Evolutionary conservation across 2,329 filamentous ascomycete species (phyloP).

Genomic region (Septoria petroselini): DNA sequence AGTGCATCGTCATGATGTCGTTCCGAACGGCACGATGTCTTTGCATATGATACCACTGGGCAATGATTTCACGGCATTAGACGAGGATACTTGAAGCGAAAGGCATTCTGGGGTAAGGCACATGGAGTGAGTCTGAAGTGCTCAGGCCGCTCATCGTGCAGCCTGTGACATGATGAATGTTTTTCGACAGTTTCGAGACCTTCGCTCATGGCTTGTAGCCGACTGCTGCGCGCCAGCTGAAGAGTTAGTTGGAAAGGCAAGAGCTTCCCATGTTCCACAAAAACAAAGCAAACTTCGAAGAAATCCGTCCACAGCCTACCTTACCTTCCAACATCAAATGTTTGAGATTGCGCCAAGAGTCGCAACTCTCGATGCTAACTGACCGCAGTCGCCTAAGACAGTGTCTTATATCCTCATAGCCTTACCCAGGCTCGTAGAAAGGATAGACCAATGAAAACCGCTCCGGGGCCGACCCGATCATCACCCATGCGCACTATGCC

Average conservation of each 20-base stretch:
- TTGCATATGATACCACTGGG: constrained; percentile 9
- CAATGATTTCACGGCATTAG: constrained; percentile 8
- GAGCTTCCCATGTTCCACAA: neutral
- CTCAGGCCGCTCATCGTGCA: constrained; percentile 8
- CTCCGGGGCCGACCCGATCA: neutral
- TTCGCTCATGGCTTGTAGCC: neutral
- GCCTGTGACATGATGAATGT: neutral
- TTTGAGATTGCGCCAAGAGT: neutral
- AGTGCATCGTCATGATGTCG: constrained; percentile 7
- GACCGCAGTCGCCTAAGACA: neutral
- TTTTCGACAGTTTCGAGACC: constrained; percentile 7
- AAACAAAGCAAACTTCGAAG: neutral
- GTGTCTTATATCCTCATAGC: constrained; percentile 1
- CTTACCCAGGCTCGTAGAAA: neutral
- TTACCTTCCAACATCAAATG: neutral
- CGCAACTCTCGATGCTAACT: neutral
- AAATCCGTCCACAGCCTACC: neutral
- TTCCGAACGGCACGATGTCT: neutral
- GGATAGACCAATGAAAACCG: neutral
- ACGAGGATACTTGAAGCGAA: constrained; percentile 6
- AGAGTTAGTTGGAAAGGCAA: neutral
- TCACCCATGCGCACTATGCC: neutral
- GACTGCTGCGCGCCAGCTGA: neutral
- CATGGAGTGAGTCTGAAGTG: constrained; percentile 18
- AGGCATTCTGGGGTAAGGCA: constrained; percentile 7